Evolutionary conservation across 805 yeast genomes (phyloP).

Genomic region (Zygosaccharomyces lentus): DNA sequence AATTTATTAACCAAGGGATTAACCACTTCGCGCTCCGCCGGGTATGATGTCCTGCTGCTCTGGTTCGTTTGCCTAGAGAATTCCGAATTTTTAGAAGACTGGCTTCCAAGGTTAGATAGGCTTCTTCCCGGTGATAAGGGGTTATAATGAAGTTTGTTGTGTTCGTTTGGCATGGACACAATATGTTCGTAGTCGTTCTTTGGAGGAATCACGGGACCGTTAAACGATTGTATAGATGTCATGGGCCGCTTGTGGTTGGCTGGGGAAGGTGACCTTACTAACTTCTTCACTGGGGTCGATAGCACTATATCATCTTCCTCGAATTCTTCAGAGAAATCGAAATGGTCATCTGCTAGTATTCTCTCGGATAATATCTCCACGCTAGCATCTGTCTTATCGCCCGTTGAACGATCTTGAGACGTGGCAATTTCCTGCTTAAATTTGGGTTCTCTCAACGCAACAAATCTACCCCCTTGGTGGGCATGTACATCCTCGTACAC

Average conservation of each 20-base stretch:
- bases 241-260: constrained; percentile 1
- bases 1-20: constrained; percentile 1
- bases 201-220: constrained; percentile 7
- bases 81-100: constrained; percentile 25
- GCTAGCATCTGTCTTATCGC: constrained; percentile 16
- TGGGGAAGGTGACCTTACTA: not conserved
- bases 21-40: constrained; percentile 5
- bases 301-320: constrained; percentile 2
- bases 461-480: not conserved
- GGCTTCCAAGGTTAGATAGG: constrained; percentile 27
- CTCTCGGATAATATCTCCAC: constrained; percentile 14
- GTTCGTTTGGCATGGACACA: not conserved
- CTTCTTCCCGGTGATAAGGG: constrained; percentile 25
- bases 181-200: constrained; percentile 3
- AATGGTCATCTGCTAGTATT: not conserved
- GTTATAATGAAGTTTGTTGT: constrained; percentile 1
- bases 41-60: constrained; percentile 23
- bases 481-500: constrained; percentile 2
- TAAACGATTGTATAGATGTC: constrained; percentile 10
- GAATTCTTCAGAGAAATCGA: not conserved
- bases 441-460: not conserved
- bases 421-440: not conserved
- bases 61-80: constrained; percentile 23
- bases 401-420: not conserved
- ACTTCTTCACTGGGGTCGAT: constrained; percentile 7